Percentiles rank a stretch among this genome's conserved stretches.
These are phyloP conservation scores for Nicotiana paniculata DNA, from an alignment of 257 asterid genomes.

Conservation along the genomic window DNA sequence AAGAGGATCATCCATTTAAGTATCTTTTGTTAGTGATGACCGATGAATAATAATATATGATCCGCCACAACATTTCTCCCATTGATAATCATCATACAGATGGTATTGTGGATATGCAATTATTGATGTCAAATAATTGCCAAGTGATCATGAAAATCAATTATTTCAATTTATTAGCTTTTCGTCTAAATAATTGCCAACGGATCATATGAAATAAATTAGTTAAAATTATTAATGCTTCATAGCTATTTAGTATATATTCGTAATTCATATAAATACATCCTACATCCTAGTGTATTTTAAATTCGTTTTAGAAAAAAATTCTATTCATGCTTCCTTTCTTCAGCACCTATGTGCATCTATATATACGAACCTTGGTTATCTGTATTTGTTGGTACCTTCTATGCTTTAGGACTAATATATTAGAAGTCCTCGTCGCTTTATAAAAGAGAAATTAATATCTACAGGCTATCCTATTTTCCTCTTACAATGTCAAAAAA, in stretches of 20 bases:
- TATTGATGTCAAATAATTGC: slow-evolving; percentile 7
- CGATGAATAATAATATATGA: background rate
- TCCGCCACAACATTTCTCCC: background rate
- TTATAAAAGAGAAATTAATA: too few relatives aligned
- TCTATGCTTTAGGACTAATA: too few relatives aligned
- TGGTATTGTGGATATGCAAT: background rate
- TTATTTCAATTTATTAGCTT: background rate
- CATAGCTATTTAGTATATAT: background rate
- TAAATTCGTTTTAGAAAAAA: background rate
- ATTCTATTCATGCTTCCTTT: too few relatives aligned
- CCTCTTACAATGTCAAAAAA: too few relatives aligned
- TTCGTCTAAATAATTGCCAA: too few relatives aligned
- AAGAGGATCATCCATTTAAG: background rate
- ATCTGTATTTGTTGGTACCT: too few relatives aligned
- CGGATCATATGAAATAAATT: too few relatives aligned
- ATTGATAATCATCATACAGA: background rate
- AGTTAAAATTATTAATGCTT: background rate
- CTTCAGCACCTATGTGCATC: too few relatives aligned
- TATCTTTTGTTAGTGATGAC: background rate
- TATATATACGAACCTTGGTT: too few relatives aligned
- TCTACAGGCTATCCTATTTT: too few relatives aligned
- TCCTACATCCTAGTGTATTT: background rate
- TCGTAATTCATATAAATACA: background rate
- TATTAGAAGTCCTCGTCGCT: too few relatives aligned
- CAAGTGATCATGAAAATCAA: background rate